Percentiles rank a stretch among this genome's conserved stretches.
Evolutionary conservation across 371 early-diverging fungal genomes (phyloP).

Genomic region (Mucor velutinosus): DNA sequence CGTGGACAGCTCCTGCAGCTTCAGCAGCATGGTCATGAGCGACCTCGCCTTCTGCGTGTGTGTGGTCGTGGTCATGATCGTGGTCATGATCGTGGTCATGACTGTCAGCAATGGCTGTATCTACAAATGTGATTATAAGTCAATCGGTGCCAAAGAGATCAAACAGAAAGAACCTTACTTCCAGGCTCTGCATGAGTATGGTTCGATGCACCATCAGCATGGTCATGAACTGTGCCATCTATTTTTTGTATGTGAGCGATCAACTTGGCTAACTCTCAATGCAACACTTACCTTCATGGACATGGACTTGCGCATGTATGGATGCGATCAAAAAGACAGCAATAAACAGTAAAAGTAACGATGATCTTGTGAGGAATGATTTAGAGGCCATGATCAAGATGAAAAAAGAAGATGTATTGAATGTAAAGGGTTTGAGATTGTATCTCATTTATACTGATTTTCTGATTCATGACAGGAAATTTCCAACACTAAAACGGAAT

Average conservation of each 20-base stretch:
- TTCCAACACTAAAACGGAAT: not conserved
- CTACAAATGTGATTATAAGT: not conserved
- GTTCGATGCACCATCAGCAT: not conserved
- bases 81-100: not conserved
- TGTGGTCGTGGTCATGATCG: not conserved
- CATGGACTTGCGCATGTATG: slow-evolving; percentile 14
- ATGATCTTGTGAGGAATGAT: not conserved
- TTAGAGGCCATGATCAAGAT: slow-evolving; percentile 3
- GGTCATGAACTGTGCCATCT: slow-evolving; percentile 4
- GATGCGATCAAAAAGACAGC: slow-evolving; percentile 9
- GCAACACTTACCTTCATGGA: slow-evolving; percentile 20
- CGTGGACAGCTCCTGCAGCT: not conserved
- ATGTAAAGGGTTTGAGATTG: not conserved
- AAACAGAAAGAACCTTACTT: too few species aligned
- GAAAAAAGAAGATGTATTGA: not conserved
- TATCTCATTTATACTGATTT: not conserved
- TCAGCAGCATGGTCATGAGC: not conserved
- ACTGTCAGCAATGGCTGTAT: not conserved
- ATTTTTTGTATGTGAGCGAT: not conserved
- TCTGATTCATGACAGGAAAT: slow-evolving; percentile 1
- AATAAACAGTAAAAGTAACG: not conserved
- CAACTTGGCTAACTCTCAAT: not conserved
- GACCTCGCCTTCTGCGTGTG: not conserved
- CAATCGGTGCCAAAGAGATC: not conserved
- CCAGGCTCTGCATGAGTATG: not conserved